Conservation (phyloP, 176 grass and related monocot species). For the Eragrostis nindensis region DNA sequence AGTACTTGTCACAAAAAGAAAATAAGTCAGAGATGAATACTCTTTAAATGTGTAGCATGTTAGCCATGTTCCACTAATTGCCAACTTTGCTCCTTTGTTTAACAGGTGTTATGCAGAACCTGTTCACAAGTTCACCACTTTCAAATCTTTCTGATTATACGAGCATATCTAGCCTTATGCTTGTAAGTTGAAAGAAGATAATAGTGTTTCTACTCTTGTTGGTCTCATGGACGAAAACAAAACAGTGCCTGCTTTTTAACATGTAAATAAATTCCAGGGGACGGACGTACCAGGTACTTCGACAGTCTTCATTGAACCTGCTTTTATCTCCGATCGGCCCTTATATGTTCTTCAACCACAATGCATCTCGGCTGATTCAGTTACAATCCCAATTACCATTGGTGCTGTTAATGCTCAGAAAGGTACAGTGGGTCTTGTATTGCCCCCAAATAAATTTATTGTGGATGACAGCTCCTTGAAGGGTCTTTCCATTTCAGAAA, state of each 20-base stretch:
- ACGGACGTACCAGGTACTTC: conserved; percentile 50
- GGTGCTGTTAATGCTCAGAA: conserved; percentile 44
- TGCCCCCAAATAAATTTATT: background rate
- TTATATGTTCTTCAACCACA: conserved; percentile 56
- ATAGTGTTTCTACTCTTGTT: background rate
- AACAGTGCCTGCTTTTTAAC: background rate
- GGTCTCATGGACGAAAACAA: background rate
- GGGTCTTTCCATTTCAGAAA: background rate
- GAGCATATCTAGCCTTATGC: conserved; percentile 43
- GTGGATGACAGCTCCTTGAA: background rate
- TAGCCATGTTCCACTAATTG: conserved; percentile 26
- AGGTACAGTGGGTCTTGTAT: conserved; percentile 42
- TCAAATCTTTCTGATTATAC: conserved; percentile 49
- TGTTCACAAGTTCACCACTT: conserved; percentile 42
- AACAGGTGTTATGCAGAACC: conserved; percentile 56
- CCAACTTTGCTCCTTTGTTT: conserved; percentile 36
- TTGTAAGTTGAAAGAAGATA: conserved; percentile 52
- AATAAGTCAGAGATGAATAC: background rate
- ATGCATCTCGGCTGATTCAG: conserved; percentile 42
- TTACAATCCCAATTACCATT: conserved; percentile 26
- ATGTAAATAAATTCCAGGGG: conserved; percentile 45
- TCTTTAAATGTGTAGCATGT: conserved; percentile 13
- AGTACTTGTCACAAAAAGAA: background rate
- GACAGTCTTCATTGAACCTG: conserved; percentile 44
- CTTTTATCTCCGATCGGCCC: conserved; percentile 41